Conservation (phyloP, 2,329 filamentous ascomycete species). For the Penicillium sp. region DNA sequence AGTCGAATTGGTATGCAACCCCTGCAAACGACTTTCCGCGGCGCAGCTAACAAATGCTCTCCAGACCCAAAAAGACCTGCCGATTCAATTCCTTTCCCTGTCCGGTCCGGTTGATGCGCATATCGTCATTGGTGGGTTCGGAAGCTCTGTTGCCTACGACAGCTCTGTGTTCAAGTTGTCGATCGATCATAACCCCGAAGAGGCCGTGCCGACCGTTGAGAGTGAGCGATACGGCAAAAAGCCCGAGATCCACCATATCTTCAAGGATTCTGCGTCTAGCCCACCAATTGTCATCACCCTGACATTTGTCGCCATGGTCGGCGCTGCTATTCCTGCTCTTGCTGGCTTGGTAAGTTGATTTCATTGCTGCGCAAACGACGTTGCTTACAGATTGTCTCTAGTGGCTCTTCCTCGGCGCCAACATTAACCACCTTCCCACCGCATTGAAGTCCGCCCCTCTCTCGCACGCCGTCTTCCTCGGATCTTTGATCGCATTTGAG, state of each 20-base stretch:
- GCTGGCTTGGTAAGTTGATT: constrained; percentile 62
- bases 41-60: constrained; percentile 21
- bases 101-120: constrained; percentile 71
- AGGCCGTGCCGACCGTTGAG: constrained; percentile 61
- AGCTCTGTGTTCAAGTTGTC: constrained; percentile 71
- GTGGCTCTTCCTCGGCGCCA: constrained; percentile 83
- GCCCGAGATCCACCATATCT: constrained; percentile 86
- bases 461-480: constrained; percentile 80
- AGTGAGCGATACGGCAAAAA: constrained; percentile 81
- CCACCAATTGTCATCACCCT: constrained; percentile 78
- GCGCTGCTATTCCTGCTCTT: constrained; percentile 71
- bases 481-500: constrained; percentile 83
- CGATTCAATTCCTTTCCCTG: constrained; percentile 72
- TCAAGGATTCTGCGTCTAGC: constrained; percentile 75
- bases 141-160: constrained; percentile 66
- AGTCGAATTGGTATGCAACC: constrained; percentile 71
- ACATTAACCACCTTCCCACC: constrained; percentile 72
- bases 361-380: background rate
- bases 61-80: constrained; percentile 86
- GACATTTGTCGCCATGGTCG: constrained; percentile 70
- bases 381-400: constrained; percentile 37
- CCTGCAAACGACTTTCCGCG: background rate
- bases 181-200: constrained; percentile 63
- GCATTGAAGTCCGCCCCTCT: constrained; percentile 75
- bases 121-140: constrained; percentile 83